Conservation (phyloP, 1,284 basidiomycete genomes). For the Stereum hirsutum region DNA sequence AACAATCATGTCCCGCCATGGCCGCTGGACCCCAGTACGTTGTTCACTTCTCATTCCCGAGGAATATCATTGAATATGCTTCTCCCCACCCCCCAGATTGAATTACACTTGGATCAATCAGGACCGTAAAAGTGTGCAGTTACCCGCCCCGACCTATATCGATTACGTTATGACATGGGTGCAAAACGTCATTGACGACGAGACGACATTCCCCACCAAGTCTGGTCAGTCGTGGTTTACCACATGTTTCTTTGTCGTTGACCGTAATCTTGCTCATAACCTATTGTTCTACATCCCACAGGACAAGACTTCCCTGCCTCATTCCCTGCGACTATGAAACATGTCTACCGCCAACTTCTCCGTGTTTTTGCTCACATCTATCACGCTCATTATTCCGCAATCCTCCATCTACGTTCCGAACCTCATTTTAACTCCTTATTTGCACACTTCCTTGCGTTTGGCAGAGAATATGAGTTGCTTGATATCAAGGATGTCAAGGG, state of each 20-base stretch:
- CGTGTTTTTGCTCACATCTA: constrained; percentile 98
- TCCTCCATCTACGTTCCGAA: constrained; percentile 91
- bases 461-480: constrained; percentile 86
- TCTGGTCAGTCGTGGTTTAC: too few species aligned
- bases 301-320: constrained; percentile 86
- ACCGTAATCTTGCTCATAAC: not conserved
- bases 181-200: constrained; percentile 90
- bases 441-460: constrained; percentile 93
- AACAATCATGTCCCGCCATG: constrained; percentile 89
- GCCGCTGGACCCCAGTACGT: constrained; percentile 81
- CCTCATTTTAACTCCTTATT: constrained; percentile 98
- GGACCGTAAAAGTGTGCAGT: constrained; percentile 86
- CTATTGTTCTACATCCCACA: constrained; percentile 18
- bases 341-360: constrained; percentile 94
- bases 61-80: constrained; percentile 1
- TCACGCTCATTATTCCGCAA: constrained; percentile 88
- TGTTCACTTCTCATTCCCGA: not conserved
- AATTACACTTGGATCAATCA: constrained; percentile 99
- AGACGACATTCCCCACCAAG: constrained; percentile 91
- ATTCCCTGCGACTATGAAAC: constrained; percentile 91
- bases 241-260: constrained; percentile 15
- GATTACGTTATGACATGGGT: constrained; percentile 99
- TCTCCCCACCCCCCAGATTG: constrained; percentile 41
- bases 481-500: constrained; percentile 88
- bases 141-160: constrained; percentile 95